Base-by-base conservation (phyloP, 228 moss, liverwort and hornwort species). In the Sphagnum fallax region DNA sequence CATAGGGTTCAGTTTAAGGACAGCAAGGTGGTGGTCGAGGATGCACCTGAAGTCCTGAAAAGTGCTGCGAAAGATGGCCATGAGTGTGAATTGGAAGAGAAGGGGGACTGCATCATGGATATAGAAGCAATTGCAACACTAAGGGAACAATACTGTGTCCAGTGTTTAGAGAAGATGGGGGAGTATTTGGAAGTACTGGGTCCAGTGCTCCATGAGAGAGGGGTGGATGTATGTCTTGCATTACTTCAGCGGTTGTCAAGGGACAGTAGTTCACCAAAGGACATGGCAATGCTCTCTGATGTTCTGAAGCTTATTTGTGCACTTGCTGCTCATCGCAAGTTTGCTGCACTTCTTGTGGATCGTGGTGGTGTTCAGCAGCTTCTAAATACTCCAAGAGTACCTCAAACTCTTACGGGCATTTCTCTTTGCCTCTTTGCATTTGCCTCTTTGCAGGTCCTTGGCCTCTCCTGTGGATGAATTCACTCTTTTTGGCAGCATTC, bases 131-230 rank as follows among this genome's bases (percentile, higher is more conserved):
- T 98, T 16, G 89, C 92, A 55, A 67, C 78, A 18, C 82, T 92
- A 70, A 76, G 94, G 66, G 90, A 98, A 71, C 98, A 88, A 49
- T 98, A 85, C 66, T 98, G 94, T 62, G 90, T 98, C 55, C 94
- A 94, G 72, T 93, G 98, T 81, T 79, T 98, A 61, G 98, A 93
- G 77, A 94, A 89, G 71, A 98, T 98, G 93, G 98, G 98, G 1
- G 98, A 94, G 79, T 98, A 98, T 70, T 77, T 98, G 66, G 98
- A 98, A 86, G 98, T 94, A n/a, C 71, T 98, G 65, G 98, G 98
- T 62, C 98, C 98, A 53, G 92, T 98, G 53, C 71, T 98, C 64
- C 98, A 98, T 52, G 98, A 98, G 78, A 83, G 84, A 71, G 98
- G 98, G 16, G 94, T 94, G 18, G 98, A 98, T 66, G 98, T 98